Percentiles rank a stretch among this genome's conserved stretches.
phyloP scores from a whole-genome alignment of 495 filamentous ascomycete species.

The Neurospora hispaniola region DNA sequence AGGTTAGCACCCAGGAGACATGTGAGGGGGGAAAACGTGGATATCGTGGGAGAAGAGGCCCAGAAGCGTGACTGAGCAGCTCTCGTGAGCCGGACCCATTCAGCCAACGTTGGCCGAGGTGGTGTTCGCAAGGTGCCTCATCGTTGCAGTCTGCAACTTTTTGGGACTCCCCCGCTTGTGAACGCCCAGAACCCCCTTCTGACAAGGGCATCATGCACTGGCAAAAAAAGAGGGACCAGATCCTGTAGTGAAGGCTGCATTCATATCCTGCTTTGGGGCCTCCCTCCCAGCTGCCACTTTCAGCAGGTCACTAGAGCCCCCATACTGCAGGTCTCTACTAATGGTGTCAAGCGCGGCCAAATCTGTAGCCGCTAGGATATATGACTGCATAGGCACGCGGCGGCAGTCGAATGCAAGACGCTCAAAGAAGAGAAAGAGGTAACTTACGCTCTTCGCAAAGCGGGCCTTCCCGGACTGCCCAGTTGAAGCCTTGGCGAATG shows the following conservation, averaged over 20 bases:
- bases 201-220: not conserved
- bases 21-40: not conserved
- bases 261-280: not conserved
- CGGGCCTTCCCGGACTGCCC: conserved; percentile 90
- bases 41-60: not conserved
- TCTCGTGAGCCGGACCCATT: not conserved
- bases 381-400: conserved; percentile 7
- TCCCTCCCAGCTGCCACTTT: conserved; percentile 2
- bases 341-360: not conserved
- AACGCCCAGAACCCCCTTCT: not conserved
- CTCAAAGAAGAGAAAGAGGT: conserved; percentile 9
- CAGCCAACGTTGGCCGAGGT: not conserved
- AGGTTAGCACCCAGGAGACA: not conserved
- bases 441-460: conserved; percentile 95
- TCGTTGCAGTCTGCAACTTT: not conserved
- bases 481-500: conserved; percentile 89
- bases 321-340: not conserved
- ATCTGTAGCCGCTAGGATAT: not conserved
- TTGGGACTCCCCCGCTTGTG: not conserved
- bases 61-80: not conserved
- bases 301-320: conserved; percentile 5
- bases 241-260: not conserved
- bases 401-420: conserved; percentile 16
- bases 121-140: not conserved
- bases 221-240: not conserved